phyloP scores from a whole-genome alignment of 768 basidiomycete species.

The Pisolithus microcarpus region DNA sequence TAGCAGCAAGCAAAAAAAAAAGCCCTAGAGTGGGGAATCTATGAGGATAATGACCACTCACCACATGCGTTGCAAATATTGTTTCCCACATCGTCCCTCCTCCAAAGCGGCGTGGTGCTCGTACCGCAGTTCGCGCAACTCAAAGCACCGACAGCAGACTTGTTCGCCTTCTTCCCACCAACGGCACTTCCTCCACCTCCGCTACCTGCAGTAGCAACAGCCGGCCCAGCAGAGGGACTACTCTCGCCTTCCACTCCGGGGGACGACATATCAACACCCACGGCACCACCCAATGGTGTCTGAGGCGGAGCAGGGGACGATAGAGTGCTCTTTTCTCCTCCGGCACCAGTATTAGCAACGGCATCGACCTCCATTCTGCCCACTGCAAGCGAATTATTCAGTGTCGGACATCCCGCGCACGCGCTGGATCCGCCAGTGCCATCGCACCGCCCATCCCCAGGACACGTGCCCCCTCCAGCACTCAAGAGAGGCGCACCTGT shows the following conservation, averaged over 20 bases:
- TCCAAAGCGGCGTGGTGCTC: constrained; percentile 84
- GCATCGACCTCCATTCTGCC: constrained; percentile 36
- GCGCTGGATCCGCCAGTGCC: constrained; percentile 91
- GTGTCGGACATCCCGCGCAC: constrained; percentile 94
- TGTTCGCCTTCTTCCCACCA: constrained; percentile 22
- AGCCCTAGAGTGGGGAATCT: neutral
- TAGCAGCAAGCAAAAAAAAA: neutral
- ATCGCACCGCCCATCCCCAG: constrained; percentile 96
- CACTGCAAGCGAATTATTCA: constrained; percentile 71
- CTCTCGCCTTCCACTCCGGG: constrained; percentile 19
- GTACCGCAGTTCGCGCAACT: constrained; percentile 87
- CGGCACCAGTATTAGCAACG: constrained; percentile 15
- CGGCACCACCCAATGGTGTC: neutral
- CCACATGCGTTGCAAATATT: constrained; percentile 95
- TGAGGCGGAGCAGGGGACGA: constrained; percentile 19
- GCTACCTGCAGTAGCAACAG: constrained; percentile 10
- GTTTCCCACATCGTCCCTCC: constrained; percentile 84
- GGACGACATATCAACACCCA: constrained; percentile 26
- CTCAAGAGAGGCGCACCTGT: constrained; percentile 26
- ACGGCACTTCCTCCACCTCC: constrained; percentile 5
- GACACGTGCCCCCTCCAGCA: constrained; percentile 68
- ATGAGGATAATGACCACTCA: constrained; percentile 36
- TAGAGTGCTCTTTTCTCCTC: constrained; percentile 8
- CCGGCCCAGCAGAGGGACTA: neutral
- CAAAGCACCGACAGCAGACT: constrained; percentile 58